Conservation (phyloP, 2,329 filamentous ascomycete genomes). For the Talaromyces sp. region DNA sequence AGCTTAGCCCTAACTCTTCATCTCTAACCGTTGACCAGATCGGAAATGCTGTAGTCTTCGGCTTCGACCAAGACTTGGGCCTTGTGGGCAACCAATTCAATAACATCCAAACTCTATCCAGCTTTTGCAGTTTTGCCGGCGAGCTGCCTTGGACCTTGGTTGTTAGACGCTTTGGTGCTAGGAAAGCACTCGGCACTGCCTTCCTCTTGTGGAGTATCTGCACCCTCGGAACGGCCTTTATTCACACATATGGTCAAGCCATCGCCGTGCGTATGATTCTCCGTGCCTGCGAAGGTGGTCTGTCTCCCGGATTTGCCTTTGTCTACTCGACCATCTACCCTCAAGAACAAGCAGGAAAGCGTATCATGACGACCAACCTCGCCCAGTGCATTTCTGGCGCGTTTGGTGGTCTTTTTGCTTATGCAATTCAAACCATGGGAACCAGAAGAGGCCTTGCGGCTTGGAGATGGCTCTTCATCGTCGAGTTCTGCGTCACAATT, state of each 20-base stretch:
- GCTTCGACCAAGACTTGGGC: constrained; percentile 42
- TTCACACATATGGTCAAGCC: constrained; percentile 2
- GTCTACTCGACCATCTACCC: constrained; percentile 3
- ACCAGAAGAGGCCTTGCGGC: neutral
- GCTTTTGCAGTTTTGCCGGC: constrained; percentile 48
- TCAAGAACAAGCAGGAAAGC: constrained; percentile 1
- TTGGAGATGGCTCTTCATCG: constrained; percentile 8
- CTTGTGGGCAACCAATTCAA: constrained; percentile 60
- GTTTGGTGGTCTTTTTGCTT: constrained; percentile 7
- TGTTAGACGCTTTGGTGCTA: constrained; percentile 13
- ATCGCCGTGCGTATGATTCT: constrained; percentile 5
- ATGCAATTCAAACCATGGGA: constrained; percentile 4
- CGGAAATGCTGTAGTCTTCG: constrained; percentile 13
- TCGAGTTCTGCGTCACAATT: constrained; percentile 6
- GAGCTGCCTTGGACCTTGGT: constrained; percentile 16
- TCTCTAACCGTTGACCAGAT: neutral
- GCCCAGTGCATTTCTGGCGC: neutral
- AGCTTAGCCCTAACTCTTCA: neutral
- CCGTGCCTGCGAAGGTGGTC: neutral
- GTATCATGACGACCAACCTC: constrained; percentile 7
- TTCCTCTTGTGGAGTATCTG: constrained; percentile 2
- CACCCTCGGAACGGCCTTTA: constrained; percentile 6
- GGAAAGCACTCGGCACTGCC: constrained; percentile 7
- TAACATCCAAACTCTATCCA: constrained; percentile 60
- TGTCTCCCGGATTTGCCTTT: neutral